Evolutionary conservation across 768 basidiomycete genomes (phyloP), one percentile per base, ranked within the genome.

Genomic region (Kwoniella newhampshirensis): DNA sequence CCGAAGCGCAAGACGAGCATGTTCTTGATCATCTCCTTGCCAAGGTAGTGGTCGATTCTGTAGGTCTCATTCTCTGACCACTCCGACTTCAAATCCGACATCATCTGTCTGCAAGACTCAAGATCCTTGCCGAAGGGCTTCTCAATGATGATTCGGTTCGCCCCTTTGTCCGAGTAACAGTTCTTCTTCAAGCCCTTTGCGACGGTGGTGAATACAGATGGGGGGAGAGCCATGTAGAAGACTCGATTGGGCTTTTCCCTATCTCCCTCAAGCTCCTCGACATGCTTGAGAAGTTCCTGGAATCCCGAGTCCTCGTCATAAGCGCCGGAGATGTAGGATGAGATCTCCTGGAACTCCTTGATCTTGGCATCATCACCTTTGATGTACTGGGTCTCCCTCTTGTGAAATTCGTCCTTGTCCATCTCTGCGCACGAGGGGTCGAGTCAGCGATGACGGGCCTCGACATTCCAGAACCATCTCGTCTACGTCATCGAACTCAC

Each of bases 21-120:
- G 78, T 98, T 99, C 82, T 99, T 99, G 74, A 97, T 90, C 94
- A 99, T 98, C 83, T 99, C 94, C 81, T 99, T 99, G 56, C 94
- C 94, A 51, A 99, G 87, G 77, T 99, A 99, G 75, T 99, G 94
- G 78, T 99, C 94, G 75, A 99, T 98, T 51, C 94, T 88, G 85
- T 89, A 99, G 9, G 93, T 98, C 81, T 99, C 96, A 26, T 97
- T 90, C 78, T 99, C 94, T 2, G 81, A 81, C 92, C 93, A 99
- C 60, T 89, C 85, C 64, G 85, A 74, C 79, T 91, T 93, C 77
- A 99, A 81, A 17, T 86, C 81, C 20, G 78, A 74, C 56, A 97
- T 83, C 56, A 99, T 85, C 59, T 83, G 82, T 46, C 87, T 83
- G 54, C 87, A 89, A 8, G 88, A 89, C 0, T 89, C 84, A 60